phyloP scores from a whole-genome alignment of 441 rosid species.

The Pelargonium citronellum region DNA sequence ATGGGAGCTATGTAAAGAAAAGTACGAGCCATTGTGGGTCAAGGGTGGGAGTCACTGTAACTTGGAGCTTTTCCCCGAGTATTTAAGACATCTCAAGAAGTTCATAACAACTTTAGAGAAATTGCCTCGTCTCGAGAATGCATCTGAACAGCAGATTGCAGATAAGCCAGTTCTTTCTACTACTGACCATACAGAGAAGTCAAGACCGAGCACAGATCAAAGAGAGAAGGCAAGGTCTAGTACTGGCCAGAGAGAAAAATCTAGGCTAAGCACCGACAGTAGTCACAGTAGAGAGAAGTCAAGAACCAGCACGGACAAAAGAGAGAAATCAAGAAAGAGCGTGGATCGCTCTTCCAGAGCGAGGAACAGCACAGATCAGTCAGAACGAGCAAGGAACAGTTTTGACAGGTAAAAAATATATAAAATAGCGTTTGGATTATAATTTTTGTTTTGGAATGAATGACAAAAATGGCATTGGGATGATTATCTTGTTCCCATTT shows the following conservation, averaged over 20 bases:
- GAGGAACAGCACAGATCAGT: constrained; percentile 45
- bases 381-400: constrained; percentile 51
- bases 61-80: constrained; percentile 54
- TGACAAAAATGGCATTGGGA: too few relatives aligned
- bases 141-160: constrained; percentile 42
- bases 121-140: constrained; percentile 37
- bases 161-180: not conserved
- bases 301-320: constrained; percentile 45
- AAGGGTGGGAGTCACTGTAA: constrained; percentile 61
- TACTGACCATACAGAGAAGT: not conserved
- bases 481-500: too few relatives aligned
- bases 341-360: constrained; percentile 34
- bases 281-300: constrained; percentile 36
- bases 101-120: constrained; percentile 52
- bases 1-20: constrained; percentile 63
- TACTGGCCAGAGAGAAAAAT: constrained; percentile 46
- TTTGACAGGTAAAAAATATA: constrained; percentile 42
- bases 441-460: too few relatives aligned
- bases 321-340: constrained; percentile 41
- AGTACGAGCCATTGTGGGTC: constrained; percentile 63
- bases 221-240: constrained; percentile 49
- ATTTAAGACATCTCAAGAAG: constrained; percentile 58
- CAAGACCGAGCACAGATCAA: constrained; percentile 52
- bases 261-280: constrained; percentile 46
- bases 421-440: too few relatives aligned